These are phyloP conservation scores for Aspergillus taichungensis DNA, from an alignment of 495 filamentous ascomycete species.

Conservation along the genomic window DNA sequence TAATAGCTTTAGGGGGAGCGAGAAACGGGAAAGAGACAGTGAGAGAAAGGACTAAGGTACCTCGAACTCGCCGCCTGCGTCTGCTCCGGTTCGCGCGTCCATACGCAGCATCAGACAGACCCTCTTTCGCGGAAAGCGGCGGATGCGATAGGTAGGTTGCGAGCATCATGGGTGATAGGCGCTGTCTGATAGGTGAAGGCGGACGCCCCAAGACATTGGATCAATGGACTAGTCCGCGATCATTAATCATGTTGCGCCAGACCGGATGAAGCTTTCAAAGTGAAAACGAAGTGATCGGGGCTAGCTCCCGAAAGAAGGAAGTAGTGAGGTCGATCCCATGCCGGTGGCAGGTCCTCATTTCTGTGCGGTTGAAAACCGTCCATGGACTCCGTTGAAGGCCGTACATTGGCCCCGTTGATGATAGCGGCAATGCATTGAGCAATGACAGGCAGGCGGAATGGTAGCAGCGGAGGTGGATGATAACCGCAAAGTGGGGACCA, in stretches of 20 bases:
- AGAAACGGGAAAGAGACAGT: too few species aligned
- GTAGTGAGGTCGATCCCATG: slow-evolving; percentile 16
- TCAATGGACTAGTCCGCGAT: slow-evolving; percentile 10
- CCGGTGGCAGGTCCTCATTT: slow-evolving; percentile 7
- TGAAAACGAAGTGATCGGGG: slow-evolving; percentile 22
- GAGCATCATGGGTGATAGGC: slow-evolving; percentile 4
- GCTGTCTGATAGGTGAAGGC: slow-evolving; percentile 18
- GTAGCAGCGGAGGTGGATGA: slow-evolving; percentile 16
- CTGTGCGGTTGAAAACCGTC: neutral
- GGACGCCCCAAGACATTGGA: slow-evolving; percentile 24
- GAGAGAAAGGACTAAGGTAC: neutral
- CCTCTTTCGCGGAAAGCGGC: slow-evolving; percentile 12
- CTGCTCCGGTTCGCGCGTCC: too few species aligned
- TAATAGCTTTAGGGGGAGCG: too few species aligned
- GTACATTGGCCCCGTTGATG: slow-evolving; percentile 18
- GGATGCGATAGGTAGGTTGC: slow-evolving; percentile 4
- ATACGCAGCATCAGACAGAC: neutral
- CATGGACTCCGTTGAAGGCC: neutral
- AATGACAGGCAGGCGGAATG: slow-evolving; percentile 18
- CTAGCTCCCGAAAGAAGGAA: slow-evolving; percentile 13
- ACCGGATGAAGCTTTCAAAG: slow-evolving; percentile 14
- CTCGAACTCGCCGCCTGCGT: slow-evolving; percentile 10
- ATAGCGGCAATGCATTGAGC: slow-evolving; percentile 16
- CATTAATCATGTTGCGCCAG: slow-evolving; percentile 6
- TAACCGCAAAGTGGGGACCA: slow-evolving; percentile 20